Base-by-base conservation (phyloP, 495 filamentous ascomycete species). In the Aspergillus ellipticus region DNA sequence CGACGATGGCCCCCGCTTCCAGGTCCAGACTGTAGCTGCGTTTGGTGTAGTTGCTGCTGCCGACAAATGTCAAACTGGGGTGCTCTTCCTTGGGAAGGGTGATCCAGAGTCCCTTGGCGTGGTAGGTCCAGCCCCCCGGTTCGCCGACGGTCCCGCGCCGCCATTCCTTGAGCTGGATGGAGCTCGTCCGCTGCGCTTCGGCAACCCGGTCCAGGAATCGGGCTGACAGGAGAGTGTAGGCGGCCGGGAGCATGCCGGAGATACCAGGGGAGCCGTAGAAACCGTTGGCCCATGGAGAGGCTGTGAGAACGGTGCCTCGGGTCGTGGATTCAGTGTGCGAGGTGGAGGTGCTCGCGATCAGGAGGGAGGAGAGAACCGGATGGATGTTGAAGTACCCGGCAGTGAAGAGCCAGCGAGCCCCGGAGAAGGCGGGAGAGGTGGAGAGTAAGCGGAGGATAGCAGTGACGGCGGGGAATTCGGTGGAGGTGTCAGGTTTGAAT, bases 331-430 rank as follows among this genome's bases (percentile, higher is more conserved):
- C 42, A 21, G 63, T 58, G 20, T 64, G 52, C 16, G 69, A 60
- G 29, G 70, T 61, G 17, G 74, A 74, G 10, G 73, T 76, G 53
- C 74, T 91, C 16, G 80, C 74, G 16, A 99, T 82, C 1, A 97
- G 74, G 4, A 96, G 79, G 45, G 85, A 79, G 15, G 88, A 92
- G 6, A 96, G 81, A 2, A 83, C 79, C 2, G 92, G 85, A 37
- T 90, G 89, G 48, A 94, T 95, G 72, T 99, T 98, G 78, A 98
- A 98, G 70, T 98, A 98, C 24, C 94, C 94, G 2, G 94, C 93
- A 19, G 94, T 97, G 72, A 98, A 97, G 13, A 90, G 90, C 92
- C 94, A 97, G 33, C 80, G 84, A 4, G 87, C 88, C 31, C 81
- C 77, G 33, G 76, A 69, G 63, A 87, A 88, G 19, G 79, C 72